These are phyloP conservation scores for Leccinum glutinopallens DNA, from an alignment of 1,284 basidiomycete species.

Conservation along the genomic window DNA sequence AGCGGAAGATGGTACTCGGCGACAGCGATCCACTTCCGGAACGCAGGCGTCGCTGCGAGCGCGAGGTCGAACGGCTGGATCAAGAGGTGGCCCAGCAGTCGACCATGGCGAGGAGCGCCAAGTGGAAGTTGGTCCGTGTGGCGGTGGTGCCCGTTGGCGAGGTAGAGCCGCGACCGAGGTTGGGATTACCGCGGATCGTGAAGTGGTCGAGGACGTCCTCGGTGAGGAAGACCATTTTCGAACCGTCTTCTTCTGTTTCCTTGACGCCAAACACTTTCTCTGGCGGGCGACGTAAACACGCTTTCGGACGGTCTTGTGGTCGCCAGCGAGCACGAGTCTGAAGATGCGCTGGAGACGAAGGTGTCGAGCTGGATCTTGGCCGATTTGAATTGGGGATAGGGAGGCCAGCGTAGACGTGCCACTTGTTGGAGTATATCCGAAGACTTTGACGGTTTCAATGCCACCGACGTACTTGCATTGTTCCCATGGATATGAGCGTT, in stretches of 20 bases:
- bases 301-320: conserved; percentile 63
- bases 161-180: conserved; percentile 4
- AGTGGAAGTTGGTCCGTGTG: conserved; percentile 78
- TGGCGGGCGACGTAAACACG: conserved; percentile 80
- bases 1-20: conserved; percentile 94
- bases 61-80: conserved; percentile 91
- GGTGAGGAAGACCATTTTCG: conserved; percentile 78
- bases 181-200: conserved; percentile 40
- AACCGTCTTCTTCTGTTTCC: conserved; percentile 35
- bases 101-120: conserved; percentile 97
- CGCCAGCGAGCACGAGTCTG: conserved; percentile 92
- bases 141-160: conserved; percentile 15
- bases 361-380: conserved; percentile 90
- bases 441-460: conserved; percentile 98
- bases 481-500: conserved; percentile 92
- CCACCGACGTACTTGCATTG: conserved; percentile 94
- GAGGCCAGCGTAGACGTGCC: conserved; percentile 99
- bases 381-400: conserved; percentile 88
- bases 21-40: conserved; percentile 96
- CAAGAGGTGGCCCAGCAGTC: conserved; percentile 93
- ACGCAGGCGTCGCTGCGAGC: conserved; percentile 94
- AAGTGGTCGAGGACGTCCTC: conserved; percentile 91
- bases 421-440: conserved; percentile 95
- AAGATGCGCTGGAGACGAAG: conserved; percentile 86
- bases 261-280: conserved; percentile 70